Evolutionary conservation across 202 grass and related monocot species (phyloP), one percentile per base, ranked within the genome.

Genomic region (Tripidium arundinaceum): DNA sequence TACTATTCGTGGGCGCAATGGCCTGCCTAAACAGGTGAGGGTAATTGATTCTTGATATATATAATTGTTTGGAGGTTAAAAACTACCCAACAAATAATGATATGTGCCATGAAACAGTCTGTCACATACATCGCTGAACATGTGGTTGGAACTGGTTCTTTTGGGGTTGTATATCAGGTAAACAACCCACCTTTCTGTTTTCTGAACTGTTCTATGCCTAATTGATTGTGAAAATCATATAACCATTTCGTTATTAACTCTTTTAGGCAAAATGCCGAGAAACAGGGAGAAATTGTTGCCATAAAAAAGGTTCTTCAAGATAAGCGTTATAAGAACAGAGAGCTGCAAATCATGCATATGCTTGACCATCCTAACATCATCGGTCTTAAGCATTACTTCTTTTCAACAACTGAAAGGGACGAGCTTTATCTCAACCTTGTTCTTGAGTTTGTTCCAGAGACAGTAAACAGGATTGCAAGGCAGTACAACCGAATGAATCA

Each of bases 271-370:
- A 98, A 91, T 98, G 95, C 61, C 87, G 86, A 87, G 95, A 98
- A 83, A 98, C 95, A 5, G 95, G 95, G 79, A n/a, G 95, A 98
- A 91, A 86, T 94, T 29, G 84, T 98, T 65, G 95, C 95, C 45
- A 98, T 98, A 62, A 98, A 98, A 80, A 98, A 94, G 69, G 95
- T 98, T 75, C 90, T 98, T 78, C 95, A 98, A 84, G 95, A 98
- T 74, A 98, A 98, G 76, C 92, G 92, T 60, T 98, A 98, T 76
- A 98, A 98, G 84, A 98, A 98, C 82, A 81, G 95, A 61, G 95
- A 98, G 62, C 74, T 98, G 74, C 92, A 98, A 80, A 94, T 94
- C 65, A 98, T 98, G 92, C 88, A 94, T 86, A 98, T 98, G 95
- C 83, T 98, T 72, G 95, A 98, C 47, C 95, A 98, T 87, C 95